Conservation (phyloP, 2,329 filamentous ascomycete species). For the Penicillium palitans region DNA sequence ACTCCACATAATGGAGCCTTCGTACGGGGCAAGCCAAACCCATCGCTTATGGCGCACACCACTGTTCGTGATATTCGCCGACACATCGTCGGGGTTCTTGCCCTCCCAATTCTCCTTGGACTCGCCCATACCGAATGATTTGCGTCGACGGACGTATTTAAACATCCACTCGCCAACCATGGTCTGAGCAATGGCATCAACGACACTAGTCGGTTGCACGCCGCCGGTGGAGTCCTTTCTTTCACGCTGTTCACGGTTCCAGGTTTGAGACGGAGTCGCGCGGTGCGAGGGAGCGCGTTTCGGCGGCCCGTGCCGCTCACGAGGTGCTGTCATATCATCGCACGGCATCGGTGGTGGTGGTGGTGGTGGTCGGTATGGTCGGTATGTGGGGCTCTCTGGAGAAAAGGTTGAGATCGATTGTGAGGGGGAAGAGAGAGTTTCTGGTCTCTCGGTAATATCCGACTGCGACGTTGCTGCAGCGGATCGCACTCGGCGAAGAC, state of each 20-base stretch:
- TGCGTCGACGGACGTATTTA: conserved; percentile 60
- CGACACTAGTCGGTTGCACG: conserved; percentile 73
- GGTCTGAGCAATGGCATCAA: conserved; percentile 94
- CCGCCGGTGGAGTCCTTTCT: conserved; percentile 54
- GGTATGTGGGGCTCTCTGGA: conserved; percentile 61
- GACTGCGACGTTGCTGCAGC: conserved; percentile 67
- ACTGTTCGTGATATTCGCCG: conserved; percentile 64
- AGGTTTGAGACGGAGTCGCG: conserved; percentile 26
- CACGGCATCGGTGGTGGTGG: conserved; percentile 67
- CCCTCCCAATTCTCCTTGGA: conserved; percentile 50
- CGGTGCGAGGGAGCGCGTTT: conserved; percentile 27
- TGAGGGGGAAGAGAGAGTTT: conserved; percentile 52
- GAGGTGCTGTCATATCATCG: conserved; percentile 65
- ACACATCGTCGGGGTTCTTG: conserved; percentile 66
- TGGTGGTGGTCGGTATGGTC: conserved; percentile 25
- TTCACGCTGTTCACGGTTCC: conserved; percentile 31
- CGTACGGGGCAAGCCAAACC: conserved; percentile 98
- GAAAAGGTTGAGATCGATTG: conserved; percentile 67
- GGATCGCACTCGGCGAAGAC: conserved; percentile 80
- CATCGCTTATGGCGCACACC: conserved; percentile 85
- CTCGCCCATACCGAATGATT: conserved; percentile 77
- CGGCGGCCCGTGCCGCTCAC: conserved; percentile 31
- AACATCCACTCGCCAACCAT: conserved; percentile 83
- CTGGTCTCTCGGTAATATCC: conserved; percentile 48
- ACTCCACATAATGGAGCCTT: conserved; percentile 95